Percentiles rank a stretch among this genome's conserved stretches.
phyloP scores from a whole-genome alignment of 331 rosid species.

The Ulmus americana region DNA sequence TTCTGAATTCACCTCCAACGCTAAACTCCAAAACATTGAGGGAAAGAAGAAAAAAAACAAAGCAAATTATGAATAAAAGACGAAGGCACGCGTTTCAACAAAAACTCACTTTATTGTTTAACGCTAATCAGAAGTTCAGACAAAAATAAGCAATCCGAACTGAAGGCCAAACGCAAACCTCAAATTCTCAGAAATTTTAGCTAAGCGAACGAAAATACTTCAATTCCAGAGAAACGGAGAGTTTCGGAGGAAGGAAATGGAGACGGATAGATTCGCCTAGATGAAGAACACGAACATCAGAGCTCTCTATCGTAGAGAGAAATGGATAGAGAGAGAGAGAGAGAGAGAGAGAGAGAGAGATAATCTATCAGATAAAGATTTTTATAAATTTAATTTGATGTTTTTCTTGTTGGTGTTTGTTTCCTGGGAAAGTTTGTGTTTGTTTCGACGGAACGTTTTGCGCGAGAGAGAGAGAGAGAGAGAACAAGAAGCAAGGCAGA shows the following conservation, averaged over 20 bases:
- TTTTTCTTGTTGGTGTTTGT: background rate
- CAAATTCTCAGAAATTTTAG: background rate
- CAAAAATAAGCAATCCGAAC: background rate
- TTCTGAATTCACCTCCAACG: conserved; percentile 20
- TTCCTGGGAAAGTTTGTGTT: background rate
- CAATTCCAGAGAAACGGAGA: background rate
- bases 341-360: conserved; percentile 6
- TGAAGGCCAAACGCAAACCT: conserved; percentile 14
- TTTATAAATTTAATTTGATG: background rate
- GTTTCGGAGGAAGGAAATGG: conserved; percentile 7
- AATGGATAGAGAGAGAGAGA: conserved; percentile 2
- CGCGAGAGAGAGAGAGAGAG: conserved; percentile 19
- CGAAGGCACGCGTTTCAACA: background rate
- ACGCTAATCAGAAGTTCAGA: conserved; percentile 1
- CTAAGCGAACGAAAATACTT: background rate
- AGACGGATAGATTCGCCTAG: conserved; percentile 21
- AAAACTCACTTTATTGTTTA: background rate
- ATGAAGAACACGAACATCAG: conserved; percentile 28
- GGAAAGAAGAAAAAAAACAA: background rate
- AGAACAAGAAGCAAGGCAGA: conserved; percentile 12
- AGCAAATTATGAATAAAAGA: background rate
- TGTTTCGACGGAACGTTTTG: conserved; percentile 27
- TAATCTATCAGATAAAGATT: background rate
- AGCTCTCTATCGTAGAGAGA: conserved; percentile 26
- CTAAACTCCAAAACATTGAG: conserved; percentile 8